Evolutionary conservation across 1,284 basidiomycete species (phyloP), one percentile per base, ranked within the genome.

Genomic region (Macrocybe sp.): DNA sequence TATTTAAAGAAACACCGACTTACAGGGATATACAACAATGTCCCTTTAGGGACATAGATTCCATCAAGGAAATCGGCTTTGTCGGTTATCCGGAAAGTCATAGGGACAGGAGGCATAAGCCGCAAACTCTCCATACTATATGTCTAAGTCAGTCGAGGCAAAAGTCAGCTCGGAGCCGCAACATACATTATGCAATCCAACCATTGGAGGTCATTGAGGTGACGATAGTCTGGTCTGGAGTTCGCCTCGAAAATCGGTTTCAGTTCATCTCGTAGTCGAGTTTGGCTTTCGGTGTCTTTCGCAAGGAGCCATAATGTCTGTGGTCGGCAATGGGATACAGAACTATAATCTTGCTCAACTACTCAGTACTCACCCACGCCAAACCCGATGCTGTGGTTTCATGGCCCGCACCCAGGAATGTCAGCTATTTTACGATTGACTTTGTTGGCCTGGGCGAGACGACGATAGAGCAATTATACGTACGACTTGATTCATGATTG

Each of bases 401-500:
- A 49, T 77, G 74, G n/a, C 71, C 75, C 33, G 76, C 75, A 4
- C 70, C 73, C 4, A 77, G 59, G 61, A 78, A 77, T 4, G 74
- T 76, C 32, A 77, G 57, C 72, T 74, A 45, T 14, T 2, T 32
- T 38, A 44, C 9, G 32, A 14, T 29, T 14, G 29, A 44, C 6
- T 28, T 36, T 11, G 40, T 22, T 49, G 22, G 49, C 22, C n/a
- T 42, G 52, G 43, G 6, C 5, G 34, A 8, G 41, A 31, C 3
- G 34, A 32, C 41, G 22, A 22, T 7, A 22, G 3, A 30, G 28
- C 38, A 29, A 40, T 7, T 12, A 22, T 14, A 63, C 68, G 11
- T 37, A 73, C 73, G 37, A 76, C 72, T 64, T 76, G 75, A 44
- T 76, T 73, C 59, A 76, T 72, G 68, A 76, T 73, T 11, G 67